Evolutionary conservation across 2,329 filamentous ascomycete genomes (phyloP).

Genomic region (Talaromyces sp.): DNA sequence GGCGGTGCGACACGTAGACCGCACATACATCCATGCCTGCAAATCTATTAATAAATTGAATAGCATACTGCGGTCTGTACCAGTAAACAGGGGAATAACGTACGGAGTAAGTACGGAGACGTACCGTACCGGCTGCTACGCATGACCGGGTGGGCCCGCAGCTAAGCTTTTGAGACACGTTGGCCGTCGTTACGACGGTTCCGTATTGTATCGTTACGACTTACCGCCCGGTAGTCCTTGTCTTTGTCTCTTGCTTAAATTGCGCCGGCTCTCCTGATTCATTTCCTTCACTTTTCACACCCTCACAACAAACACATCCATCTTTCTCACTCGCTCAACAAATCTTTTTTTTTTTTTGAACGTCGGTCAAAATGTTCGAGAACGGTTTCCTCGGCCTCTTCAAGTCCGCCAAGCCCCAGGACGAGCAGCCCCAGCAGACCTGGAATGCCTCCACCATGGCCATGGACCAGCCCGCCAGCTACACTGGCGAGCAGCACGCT

Average conservation of each 20-base stretch:
- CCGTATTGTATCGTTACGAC: background rate
- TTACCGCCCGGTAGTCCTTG: no score
- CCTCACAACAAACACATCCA: background rate
- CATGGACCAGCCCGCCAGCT: slow-evolving; percentile 28
- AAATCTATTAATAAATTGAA: no score
- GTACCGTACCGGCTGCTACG: no score
- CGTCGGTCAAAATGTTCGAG: slow-evolving; percentile 13
- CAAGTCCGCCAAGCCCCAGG: slow-evolving; percentile 25
- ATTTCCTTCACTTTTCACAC: background rate
- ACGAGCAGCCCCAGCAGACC: slow-evolving; percentile 15
- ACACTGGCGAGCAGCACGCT: slow-evolving; percentile 21
- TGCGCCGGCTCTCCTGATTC: background rate
- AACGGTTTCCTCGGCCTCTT: slow-evolving; percentile 25
- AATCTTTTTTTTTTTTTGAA: background rate
- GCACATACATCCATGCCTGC: no score
- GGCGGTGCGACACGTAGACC: no score
- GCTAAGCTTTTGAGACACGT: background rate
- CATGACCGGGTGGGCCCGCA: no score
- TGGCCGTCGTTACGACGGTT: background rate
- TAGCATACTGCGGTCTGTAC: no score
- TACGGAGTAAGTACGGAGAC: no score
- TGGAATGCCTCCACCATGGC: slow-evolving; percentile 29
- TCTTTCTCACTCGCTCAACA: background rate
- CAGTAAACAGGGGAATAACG: no score
- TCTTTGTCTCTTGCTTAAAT: background rate